Evolutionary conservation across 805 yeast species (phyloP).

Genomic region (Candida montana): DNA sequence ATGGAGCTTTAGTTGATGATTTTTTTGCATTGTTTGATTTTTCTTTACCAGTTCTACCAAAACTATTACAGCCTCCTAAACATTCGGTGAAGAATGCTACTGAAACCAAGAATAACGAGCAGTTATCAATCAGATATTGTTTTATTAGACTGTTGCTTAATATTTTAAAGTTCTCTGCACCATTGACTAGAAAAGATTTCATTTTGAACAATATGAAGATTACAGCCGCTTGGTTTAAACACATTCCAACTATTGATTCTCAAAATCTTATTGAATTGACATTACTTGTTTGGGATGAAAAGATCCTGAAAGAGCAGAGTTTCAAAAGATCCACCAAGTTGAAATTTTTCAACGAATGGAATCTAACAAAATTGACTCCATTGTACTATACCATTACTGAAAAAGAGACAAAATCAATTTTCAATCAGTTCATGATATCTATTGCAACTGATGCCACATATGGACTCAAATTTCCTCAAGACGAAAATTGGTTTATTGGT

Average conservation of each 20-base stretch:
- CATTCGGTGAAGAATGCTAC: slow-evolving; percentile 37
- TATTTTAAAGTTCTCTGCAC: slow-evolving; percentile 43
- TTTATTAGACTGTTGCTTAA: slow-evolving; percentile 60
- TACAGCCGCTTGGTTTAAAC: slow-evolving; percentile 63
- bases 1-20: slow-evolving; percentile 48
- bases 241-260: slow-evolving; percentile 50
- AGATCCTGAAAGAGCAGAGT: slow-evolving; percentile 51
- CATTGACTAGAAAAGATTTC: slow-evolving; percentile 60
- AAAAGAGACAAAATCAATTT: slow-evolving; percentile 31
- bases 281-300: slow-evolving; percentile 41
- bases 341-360: slow-evolving; percentile 72
- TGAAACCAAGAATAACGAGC: slow-evolving; percentile 29
- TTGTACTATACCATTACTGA: slow-evolving; percentile 38
- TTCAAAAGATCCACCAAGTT: slow-evolving; percentile 68
- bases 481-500: slow-evolving; percentile 45
- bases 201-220: slow-evolving; percentile 51
- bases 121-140: slow-evolving; percentile 46
- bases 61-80: slow-evolving; percentile 49
- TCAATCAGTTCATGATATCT: slow-evolving; percentile 43
- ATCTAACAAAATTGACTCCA: slow-evolving; percentile 51
- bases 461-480: slow-evolving; percentile 43
- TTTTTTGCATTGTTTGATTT: slow-evolving; percentile 67
- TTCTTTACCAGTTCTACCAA: slow-evolving; percentile 54
- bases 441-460: slow-evolving; percentile 44
- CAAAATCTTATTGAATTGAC: slow-evolving; percentile 34